A percentile compares a stretch with the other conserved stretches of the same genome.
phyloP scores from a whole-genome alignment of 1,139 yeast genomes.

The Blastobotrys persicus region DNA sequence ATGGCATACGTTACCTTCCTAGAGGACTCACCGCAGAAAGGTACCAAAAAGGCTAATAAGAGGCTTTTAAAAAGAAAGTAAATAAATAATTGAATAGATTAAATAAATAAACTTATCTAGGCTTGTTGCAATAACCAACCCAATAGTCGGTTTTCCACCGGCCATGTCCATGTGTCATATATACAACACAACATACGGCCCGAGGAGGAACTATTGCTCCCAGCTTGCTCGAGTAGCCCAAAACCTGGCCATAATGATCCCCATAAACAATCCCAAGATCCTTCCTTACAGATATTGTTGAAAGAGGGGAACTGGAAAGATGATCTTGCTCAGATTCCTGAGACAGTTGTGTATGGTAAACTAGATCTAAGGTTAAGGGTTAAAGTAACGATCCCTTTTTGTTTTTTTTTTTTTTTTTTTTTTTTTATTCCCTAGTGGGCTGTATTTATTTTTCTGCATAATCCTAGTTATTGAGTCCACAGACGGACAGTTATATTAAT shows the following conservation, averaged over 20 bases:
- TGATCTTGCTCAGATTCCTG: too few species aligned
- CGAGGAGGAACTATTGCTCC: neutral
- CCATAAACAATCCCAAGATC: too few species aligned
- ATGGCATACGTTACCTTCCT: neutral
- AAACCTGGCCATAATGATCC: too few species aligned
- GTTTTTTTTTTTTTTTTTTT: conserved; percentile 1
- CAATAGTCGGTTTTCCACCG: too few species aligned
- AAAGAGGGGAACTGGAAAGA: conserved; percentile 4
- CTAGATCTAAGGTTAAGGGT: conserved; percentile 1
- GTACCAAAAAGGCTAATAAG: neutral
- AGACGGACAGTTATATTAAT: neutral
- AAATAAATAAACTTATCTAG: too few species aligned
- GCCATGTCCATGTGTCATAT: neutral
- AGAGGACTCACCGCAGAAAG: neutral
- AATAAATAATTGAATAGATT: too few species aligned
- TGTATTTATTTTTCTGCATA: conserved; percentile 4
- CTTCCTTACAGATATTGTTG: too few species aligned
- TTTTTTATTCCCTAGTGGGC: neutral
- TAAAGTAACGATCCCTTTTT: conserved; percentile 6
- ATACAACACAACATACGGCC: neutral
- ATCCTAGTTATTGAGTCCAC: neutral
- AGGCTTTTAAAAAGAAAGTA: too few species aligned
- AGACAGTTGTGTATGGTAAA: too few species aligned
- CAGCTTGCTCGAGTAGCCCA: too few species aligned
- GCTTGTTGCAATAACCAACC: too few species aligned